A percentile compares a stretch with the other conserved stretches of the same genome.
phyloP scores from a whole-genome alignment of 2,329 filamentous ascomycete genomes.

The Orbilia javanica region DNA sequence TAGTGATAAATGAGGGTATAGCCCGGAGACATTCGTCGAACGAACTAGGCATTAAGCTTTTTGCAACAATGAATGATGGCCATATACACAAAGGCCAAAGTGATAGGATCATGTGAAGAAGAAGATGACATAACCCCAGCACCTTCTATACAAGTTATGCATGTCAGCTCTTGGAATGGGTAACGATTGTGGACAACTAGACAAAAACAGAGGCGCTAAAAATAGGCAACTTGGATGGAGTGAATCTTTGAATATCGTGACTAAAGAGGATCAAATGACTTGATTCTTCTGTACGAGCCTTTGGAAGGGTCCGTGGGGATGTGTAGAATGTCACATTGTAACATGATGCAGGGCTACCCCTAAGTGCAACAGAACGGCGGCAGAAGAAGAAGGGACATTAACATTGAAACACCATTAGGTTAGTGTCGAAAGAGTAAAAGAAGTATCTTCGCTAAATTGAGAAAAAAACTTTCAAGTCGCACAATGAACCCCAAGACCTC shows the following conservation, averaged over 20 bases:
- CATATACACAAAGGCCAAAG: not conserved
- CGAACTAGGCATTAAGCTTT: not conserved
- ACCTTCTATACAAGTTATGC: conserved; percentile 13
- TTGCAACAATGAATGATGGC: not conserved
- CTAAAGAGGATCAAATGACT: not conserved
- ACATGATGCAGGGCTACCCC: conserved; percentile 2
- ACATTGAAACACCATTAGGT: conserved; percentile 29
- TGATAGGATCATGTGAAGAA: conserved; percentile 5
- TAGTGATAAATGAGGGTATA: conserved; percentile 32
- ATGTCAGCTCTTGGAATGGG: conserved; percentile 8
- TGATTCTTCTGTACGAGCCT: not conserved
- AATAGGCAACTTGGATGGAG: not conserved
- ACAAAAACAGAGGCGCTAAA: conserved; percentile 10
- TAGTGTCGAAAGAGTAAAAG: conserved; percentile 5
- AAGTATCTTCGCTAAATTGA: conserved; percentile 16
- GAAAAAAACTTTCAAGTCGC: not conserved
- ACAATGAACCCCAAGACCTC: conserved; percentile 5
- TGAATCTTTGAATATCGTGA: not conserved
- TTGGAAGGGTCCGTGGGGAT: not conserved
- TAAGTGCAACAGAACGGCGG: conserved; percentile 4
- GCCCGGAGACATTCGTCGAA: conserved; percentile 19
- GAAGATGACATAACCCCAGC: conserved; percentile 1
- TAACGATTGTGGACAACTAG: not conserved
- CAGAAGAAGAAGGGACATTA: conserved; percentile 9
- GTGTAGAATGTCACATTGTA: not conserved